Evolutionary conservation across 2,329 filamentous ascomycete species (phyloP), one percentile per base, ranked within the genome.

Genomic region (Aspergillus fijiensis): DNA sequence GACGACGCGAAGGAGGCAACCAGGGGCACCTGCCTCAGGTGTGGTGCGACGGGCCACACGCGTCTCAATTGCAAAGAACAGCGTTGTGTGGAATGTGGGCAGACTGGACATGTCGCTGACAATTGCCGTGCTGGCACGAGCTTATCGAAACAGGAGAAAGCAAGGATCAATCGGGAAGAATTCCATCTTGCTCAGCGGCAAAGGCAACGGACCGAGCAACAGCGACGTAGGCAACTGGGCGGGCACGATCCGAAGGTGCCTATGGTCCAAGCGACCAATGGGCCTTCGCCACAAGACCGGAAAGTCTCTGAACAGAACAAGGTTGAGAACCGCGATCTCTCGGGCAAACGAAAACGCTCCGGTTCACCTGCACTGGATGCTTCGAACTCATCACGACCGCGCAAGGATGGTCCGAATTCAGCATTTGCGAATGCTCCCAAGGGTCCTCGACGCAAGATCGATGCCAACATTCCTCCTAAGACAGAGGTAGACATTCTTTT

Each of bases 171-270:
- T 10, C 70, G 68, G 51, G 72, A 78, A 54, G 80, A 82, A 62
- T 59, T 65, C 21, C 67, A 70, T 3, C 76, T 75, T 62, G 67
- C 70, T 19, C 66, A 67, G 11, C 55, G 68, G 14, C 70, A 76
- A 52, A 75, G 76, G 50, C 69, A 70, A 31, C 73, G 69, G 47
- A 58, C 70, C 1, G 76, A 80, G 55, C 72, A 72, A 47, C 76
- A 76, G 58, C 75, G 74, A 21, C 69, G 74, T 50, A 75, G 69
- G 51, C 78, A 81, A 53, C 69, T 80, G 49, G 78, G 76, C 39
- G 75, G 74, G 6, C 79, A 81, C 65, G 76, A 78, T 62, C 77
- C 75, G 5, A 77, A 77, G 56, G 75, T 82, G 14, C 80, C 80
- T 5, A 59, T 67, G 16, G 70, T 79, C 53, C 72, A 75, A 52